Base-by-base conservation (phyloP, 225 moss, liverwort and hornwort species). In the Lunularia cruciata region DNA sequence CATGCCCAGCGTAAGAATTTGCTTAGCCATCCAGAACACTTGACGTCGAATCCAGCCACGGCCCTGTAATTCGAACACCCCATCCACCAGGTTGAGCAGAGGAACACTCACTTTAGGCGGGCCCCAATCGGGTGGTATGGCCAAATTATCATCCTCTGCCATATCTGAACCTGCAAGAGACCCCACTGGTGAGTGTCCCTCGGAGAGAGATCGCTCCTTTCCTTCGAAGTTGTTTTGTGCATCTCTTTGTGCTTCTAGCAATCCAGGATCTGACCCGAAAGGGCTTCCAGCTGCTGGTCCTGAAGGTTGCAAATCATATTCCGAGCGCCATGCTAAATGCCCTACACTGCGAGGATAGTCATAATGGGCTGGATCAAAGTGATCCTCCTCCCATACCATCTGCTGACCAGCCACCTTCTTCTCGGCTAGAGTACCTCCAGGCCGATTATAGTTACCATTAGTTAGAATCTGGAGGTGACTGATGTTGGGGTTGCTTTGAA, bases 1-100 rank as follows among this genome's bases (percentile, higher is more conserved):
- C 89, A 96, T 92, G 52, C 90, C 90, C 27, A 96, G 83, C 66
- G 92, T 92, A 74, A 96, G 86, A 71, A 92, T 83, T 73, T 96
- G 92, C 76, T 87, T 96, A 8, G 90, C 96, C 73, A 96, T 96
- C 96, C 96, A 96, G 31, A 92, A 79, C 56, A 92, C 96, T 86
- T 96, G 96, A 55, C 96, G 86, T 70, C 96, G 86, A 76, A 92
- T 92, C 96, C 96, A 96, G 60, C 96, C 96, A 48, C 92, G 90
- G 30, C 92, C 96, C 81, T 92, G 87, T 35, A 92, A 83, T 76
- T 92, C 92, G 18, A 96, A 92, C 58, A 92, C 74, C 56, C 83
- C 86, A 75, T 96, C 92, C 52, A 96, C 83, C 30, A 96, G 79
- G 70, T 96, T 92, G 23, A 96, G 87, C 71, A 96, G 78, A 30